Base-by-base conservation (phyloP, 306 rosid species). In the Prunus davidiana region DNA sequence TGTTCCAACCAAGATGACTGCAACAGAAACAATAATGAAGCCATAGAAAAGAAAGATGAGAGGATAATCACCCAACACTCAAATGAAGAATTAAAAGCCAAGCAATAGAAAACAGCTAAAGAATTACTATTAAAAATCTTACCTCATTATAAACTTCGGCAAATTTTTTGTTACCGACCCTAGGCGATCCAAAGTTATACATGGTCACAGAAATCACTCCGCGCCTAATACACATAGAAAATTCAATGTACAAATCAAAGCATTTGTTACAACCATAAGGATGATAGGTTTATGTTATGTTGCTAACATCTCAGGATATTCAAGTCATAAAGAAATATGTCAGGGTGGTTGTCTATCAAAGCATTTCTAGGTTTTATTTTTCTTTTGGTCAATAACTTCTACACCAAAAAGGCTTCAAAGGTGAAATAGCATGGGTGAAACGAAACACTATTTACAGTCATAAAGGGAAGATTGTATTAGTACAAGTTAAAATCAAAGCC, bases 141-240 rank as follows among this genome's bases (percentile, higher is more conserved):
- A 95, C 98, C 98, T 90, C 80, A 71, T 95, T 92, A 83, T 95
- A 95, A 77, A 89, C 58, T 78, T 94, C 92, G 24, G 96, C 97
- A 84, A 95, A 95, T 85, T 79, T 84, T 88, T 78, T 92, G 91
- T 95, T 95, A 73, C 97, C 98, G 74, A 92, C 97, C 87, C 98
- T 87, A 47, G 98, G 98, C 86, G 97, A 95, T 83, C 98, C 98
- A 8, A 95, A 95, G 87, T 95, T 95, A 79, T 95, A 95, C 98
- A 92, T 90, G 61, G 96, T 88, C 76, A 95, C 79, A 32, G 86
- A 78, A 77, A 95, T 89, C 69, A 86, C 91, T 81, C 90, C 93
- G 43, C 43, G 68, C 91, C 97, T 95, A 76, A 25, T 19, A 70
- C 28, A 79, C 75, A 83, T 25, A 71, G 61, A 66, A 58, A 2